These are phyloP conservation scores for Trametes coccinea DNA, from an alignment of 768 basidiomycete species.

Conservation along the genomic window DNA sequence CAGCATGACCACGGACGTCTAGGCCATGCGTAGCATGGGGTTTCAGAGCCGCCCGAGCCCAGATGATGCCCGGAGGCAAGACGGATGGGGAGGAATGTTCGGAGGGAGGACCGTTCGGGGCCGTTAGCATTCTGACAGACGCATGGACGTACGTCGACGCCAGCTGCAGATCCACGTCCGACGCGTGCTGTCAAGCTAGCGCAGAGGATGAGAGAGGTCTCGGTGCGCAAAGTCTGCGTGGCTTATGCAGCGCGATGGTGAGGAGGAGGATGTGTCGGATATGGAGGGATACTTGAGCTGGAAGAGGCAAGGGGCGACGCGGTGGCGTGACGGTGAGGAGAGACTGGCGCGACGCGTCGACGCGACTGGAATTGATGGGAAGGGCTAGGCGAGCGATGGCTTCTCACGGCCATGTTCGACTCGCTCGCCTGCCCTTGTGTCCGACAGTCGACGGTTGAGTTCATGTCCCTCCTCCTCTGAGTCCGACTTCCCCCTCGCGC, in stretches of 20 bases:
- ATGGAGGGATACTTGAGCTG: constrained; percentile 4
- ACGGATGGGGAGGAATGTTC: no score
- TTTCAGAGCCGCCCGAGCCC: no score
- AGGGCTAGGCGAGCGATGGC: constrained; percentile 6
- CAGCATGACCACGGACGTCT: no score
- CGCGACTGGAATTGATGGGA: constrained; percentile 9
- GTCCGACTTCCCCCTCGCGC: background rate
- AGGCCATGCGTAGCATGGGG: no score
- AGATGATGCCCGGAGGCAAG: no score
- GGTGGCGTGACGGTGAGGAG: constrained; percentile 20
- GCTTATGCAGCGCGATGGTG: background rate
- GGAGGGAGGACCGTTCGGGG: no score
- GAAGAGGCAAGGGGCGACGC: constrained; percentile 14
- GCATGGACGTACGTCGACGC: no score
- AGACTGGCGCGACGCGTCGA: constrained; percentile 13
- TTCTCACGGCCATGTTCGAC: constrained; percentile 25
- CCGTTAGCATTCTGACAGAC: no score
- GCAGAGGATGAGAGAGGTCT: background rate
- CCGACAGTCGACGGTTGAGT: background rate
- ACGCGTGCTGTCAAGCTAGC: no score
- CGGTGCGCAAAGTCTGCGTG: background rate
- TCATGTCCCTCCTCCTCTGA: constrained; percentile 5
- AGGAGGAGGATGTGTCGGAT: background rate
- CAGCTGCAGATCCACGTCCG: no score
- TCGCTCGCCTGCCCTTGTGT: background rate